Evolutionary conservation across 768 basidiomycete genomes (phyloP), one percentile per base, ranked within the genome.

Genomic region (Tulasnella sp.): DNA sequence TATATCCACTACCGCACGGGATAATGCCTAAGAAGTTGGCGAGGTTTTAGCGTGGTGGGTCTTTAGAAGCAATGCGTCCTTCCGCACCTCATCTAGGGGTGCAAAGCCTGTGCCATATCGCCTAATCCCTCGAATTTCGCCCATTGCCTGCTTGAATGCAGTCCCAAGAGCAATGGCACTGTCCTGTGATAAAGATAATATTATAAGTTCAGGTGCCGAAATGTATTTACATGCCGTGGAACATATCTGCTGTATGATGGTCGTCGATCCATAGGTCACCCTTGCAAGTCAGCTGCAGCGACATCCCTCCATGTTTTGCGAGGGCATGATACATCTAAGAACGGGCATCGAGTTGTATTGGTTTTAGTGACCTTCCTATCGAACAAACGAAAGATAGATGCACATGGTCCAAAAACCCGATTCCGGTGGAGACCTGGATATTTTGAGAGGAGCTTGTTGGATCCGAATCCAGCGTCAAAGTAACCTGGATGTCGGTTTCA

Each of bases 321-420:
- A 99, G 89, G 1, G 98, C 97, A 80, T 95, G 91, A 83, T 95
- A 96, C 98, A 99, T 99, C 97, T 99, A 42, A 16, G 29, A 23
- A 73, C 40, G 48, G 26, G 37, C 29, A 23, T 72, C n/a, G 18
- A 23, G 18, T 46, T n/a, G 29, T 23, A 20, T 15, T 7, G 70
- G 9, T 35, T 48, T 48, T 23, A 48, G 18, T 48, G 48, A 48
- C 18, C 48, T 48, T 23, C 20, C 1, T 16, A 23, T 15, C 48
- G 16, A 48, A 48, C 20, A 16, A 23, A 48, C 3, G 20, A 67
- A 20, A 44, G 46, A 73, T 40, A 15, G 48, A 85, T 88, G 79
- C 84, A 95, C 97, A 87, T 99, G 98, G 84, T 99, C 97, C 48
- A 99, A 88, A 84, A 99, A 99, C n/a, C 98, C 98, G 79, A 99